Base-by-base conservation (phyloP, 495 filamentous ascomycete species). In the Xylaria venustula region DNA sequence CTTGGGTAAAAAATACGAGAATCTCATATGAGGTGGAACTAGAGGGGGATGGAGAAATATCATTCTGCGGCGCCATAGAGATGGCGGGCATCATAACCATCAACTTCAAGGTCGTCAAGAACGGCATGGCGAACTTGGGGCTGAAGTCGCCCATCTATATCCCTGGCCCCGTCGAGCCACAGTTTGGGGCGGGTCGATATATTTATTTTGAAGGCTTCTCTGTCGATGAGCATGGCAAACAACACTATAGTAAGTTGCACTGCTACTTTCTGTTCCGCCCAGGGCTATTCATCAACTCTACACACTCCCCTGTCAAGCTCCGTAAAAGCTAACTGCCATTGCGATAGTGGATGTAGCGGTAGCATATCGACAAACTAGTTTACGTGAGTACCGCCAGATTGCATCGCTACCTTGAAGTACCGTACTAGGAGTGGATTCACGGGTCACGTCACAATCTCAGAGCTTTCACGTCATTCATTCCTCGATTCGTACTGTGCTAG, bases 141-240 rank as follows among this genome's bases (percentile, higher is more conserved):
- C 88, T 95, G 79, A 94, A 93, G 73, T 88, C 83, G 0, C 93
- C 93, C 0, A 89, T 98, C 26, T 98, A 92, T 77, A 79, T 92
- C 48, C 92, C 93, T 0, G 93, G 93, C 0, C 92, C 92, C 0
- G 93, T 97, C 0, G 92, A 97, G 76, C 93, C 93, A 25, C 87
- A 93, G 58, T 97, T 93, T 67, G 90, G 92, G 0, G 91, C 92
- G 0, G 88, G 92, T 0, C 79, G 93, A 1, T 90, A 90, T 64
- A 83, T 98, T 47, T 95, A 91, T 34, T 98, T 98, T 69, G 93
- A 98, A 72, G 93, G 93, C 0, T 98, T 98, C 77, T 90, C 86
- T 1, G 93, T 98, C 14, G 93, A 98, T 71, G 86, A 96, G 77
- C 72, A 89, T 34, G 93, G 93, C 25, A 93, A 91, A 78, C 93